These are phyloP conservation scores for Botrytis pseudocinerea DNA, from an alignment of 2,329 filamentous ascomycete species.

Conservation along the genomic window DNA sequence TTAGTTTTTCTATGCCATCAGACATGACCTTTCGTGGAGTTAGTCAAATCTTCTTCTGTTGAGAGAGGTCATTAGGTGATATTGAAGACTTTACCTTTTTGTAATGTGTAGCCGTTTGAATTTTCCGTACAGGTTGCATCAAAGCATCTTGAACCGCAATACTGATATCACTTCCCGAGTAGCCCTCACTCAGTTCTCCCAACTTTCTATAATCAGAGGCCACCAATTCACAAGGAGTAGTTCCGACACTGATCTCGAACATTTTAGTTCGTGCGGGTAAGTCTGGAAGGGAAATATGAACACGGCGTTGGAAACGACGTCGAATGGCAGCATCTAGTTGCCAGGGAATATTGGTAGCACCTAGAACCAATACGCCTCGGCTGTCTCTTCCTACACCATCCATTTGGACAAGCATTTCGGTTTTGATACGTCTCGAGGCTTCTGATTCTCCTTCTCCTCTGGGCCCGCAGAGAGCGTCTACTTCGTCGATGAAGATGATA, in stretches of 20 bases:
- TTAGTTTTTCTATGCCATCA: conserved; percentile 68
- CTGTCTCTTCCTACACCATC: conserved; percentile 97
- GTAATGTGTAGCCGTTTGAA: conserved; percentile 96
- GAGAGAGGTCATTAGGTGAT: neutral
- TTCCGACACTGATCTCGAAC: conserved; percentile 84
- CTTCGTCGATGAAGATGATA: conserved; percentile 98
- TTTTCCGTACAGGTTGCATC: conserved; percentile 96
- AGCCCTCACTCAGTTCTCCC: conserved; percentile 83
- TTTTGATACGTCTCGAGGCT: conserved; percentile 96
- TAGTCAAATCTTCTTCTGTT: conserved; percentile 6
- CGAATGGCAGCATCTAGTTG: conserved; percentile 95
- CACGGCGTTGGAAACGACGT: conserved; percentile 90
- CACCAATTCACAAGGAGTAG: conserved; percentile 82
- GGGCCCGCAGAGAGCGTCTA: conserved; percentile 93
- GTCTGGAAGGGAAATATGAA: conserved; percentile 94
- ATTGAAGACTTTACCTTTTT: conserved; percentile 67
- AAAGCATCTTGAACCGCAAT: conserved; percentile 95
- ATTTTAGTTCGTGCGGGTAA: conserved; percentile 79
- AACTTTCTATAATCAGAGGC: conserved; percentile 76
- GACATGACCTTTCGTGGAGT: conserved; percentile 59
- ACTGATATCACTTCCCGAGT: conserved; percentile 92
- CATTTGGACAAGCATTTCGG: conserved; percentile 97
- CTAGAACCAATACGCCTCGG: conserved; percentile 88
- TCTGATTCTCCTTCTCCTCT: conserved; percentile 94
- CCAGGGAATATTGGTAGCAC: conserved; percentile 98